Conservation (phyloP, 805 yeast genomes). For the Wickerhamomyces chaumierensis region DNA sequence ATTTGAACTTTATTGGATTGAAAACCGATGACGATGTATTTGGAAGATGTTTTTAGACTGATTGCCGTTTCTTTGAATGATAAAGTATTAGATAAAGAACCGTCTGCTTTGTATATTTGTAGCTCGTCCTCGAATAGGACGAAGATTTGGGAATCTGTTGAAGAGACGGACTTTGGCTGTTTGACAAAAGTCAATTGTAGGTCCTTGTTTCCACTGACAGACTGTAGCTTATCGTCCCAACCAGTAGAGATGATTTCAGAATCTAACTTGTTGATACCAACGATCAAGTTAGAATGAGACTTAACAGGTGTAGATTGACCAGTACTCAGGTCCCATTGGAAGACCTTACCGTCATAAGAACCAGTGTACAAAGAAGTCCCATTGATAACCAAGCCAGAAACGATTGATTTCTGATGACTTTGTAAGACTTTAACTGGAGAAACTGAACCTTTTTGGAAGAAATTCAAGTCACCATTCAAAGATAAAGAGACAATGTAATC, state of each 20-base stretch:
- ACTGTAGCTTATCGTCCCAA: slow-evolving; percentile 77
- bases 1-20: slow-evolving; percentile 28
- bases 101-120: slow-evolving; percentile 21
- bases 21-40: slow-evolving; percentile 39
- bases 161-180: slow-evolving; percentile 41
- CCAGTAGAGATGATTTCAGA: slow-evolving; percentile 44
- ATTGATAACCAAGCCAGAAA: slow-evolving; percentile 34
- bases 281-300: slow-evolving; percentile 58
- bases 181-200: slow-evolving; percentile 18
- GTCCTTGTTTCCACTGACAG: slow-evolving; percentile 17
- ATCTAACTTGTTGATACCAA: slow-evolving; percentile 27
- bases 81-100: slow-evolving; percentile 17
- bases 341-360: slow-evolving; percentile 70
- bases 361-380: slow-evolving; percentile 40
- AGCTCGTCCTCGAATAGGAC: slow-evolving; percentile 27
- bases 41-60: slow-evolving; percentile 32
- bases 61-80: slow-evolving; percentile 29
- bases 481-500: slow-evolving; percentile 54
- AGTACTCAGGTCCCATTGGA: slow-evolving; percentile 39
- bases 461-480: slow-evolving; percentile 59
- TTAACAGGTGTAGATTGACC: slow-evolving; percentile 27
- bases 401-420: slow-evolving; percentile 81
- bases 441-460: slow-evolving; percentile 32
- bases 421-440: slow-evolving; percentile 26
- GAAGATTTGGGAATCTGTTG: slow-evolving; percentile 25